These are phyloP conservation scores for Cystofilobasidium bisporidii DNA, from an alignment of 768 basidiomycete species.

Conservation along the genomic window DNA sequence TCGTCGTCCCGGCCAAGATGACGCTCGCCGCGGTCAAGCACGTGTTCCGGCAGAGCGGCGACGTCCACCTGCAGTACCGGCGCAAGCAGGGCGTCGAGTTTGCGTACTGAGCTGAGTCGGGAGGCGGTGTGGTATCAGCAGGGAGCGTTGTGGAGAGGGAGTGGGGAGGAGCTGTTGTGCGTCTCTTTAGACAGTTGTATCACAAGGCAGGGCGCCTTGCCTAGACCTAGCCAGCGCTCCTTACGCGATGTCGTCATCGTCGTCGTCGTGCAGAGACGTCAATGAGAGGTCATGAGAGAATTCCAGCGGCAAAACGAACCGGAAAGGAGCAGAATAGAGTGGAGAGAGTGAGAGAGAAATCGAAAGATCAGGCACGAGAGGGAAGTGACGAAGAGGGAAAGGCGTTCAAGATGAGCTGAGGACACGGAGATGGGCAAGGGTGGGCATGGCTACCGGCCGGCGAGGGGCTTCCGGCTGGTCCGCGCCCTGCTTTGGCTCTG, in stretches of 20 bases:
- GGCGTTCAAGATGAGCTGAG: too few species aligned
- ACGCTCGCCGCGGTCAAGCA: slow-evolving; percentile 83
- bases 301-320: too few species aligned
- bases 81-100: slow-evolving; percentile 6
- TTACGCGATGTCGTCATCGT: too few species aligned
- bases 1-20: slow-evolving; percentile 73
- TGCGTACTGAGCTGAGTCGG: not conserved
- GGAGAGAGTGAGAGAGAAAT: not conserved
- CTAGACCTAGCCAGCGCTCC: too few species aligned
- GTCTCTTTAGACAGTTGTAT: too few species aligned
- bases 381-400: not conserved
- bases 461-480: not conserved
- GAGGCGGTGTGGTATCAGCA: too few species aligned
- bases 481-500: not conserved
- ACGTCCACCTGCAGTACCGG: slow-evolving; percentile 36
- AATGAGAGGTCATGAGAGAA: too few species aligned
- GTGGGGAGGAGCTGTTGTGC: too few species aligned
- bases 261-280: too few species aligned
- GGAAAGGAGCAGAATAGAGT: not conserved
- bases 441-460: not conserved
- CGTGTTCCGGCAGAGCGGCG: slow-evolving; percentile 46
- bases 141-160: too few species aligned
- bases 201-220: too few species aligned
- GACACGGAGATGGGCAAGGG: not conserved
- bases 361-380: not conserved